Evolutionary conservation across 1,284 basidiomycete genomes (phyloP).

Genomic region (Peniophora sp.): DNA sequence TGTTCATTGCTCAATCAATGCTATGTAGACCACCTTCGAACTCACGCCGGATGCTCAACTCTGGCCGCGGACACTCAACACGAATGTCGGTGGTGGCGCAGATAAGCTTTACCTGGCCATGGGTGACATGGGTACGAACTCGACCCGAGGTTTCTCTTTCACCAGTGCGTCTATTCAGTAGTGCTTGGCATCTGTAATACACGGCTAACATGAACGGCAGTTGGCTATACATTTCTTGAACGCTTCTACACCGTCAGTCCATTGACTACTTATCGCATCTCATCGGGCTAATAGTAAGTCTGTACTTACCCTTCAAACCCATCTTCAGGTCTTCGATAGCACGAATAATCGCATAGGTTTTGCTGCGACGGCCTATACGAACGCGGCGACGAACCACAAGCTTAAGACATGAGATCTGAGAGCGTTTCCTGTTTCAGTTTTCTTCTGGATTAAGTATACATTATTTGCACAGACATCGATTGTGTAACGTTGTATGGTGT

Average conservation of each 20-base stretch:
- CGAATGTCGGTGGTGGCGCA: slow-evolving; percentile 30
- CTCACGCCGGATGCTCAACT: slow-evolving; percentile 42
- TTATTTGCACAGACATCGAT: too few relatives aligned
- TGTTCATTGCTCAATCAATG: background rate
- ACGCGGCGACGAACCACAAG: slow-evolving; percentile 47
- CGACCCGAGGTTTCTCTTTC: slow-evolving; percentile 27
- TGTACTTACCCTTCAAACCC: too few relatives aligned
- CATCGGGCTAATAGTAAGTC: too few relatives aligned
- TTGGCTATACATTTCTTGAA: slow-evolving; percentile 42
- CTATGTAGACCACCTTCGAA: slow-evolving; percentile 22
- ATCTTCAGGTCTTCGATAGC: slow-evolving; percentile 28
- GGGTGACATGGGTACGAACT: slow-evolving; percentile 18
- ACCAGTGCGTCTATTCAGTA: slow-evolving; percentile 31
- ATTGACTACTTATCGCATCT: too few relatives aligned
- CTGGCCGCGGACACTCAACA: slow-evolving; percentile 36
- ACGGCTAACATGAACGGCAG: slow-evolving; percentile 7
- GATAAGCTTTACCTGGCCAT: slow-evolving; percentile 41
- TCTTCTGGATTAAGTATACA: too few relatives aligned
- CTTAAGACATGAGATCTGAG: too few relatives aligned
- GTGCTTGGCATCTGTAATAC: slow-evolving; percentile 13
- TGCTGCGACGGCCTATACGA: slow-evolving; percentile 48
- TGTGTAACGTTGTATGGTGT: too few relatives aligned
- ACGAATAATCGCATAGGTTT: slow-evolving; percentile 40
- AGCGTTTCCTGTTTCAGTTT: too few relatives aligned
- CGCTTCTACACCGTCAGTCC: slow-evolving; percentile 21